Evolutionary conservation across 2,329 filamentous ascomycete genomes (phyloP).

Genomic region (Rugonectria rugulosa): DNA sequence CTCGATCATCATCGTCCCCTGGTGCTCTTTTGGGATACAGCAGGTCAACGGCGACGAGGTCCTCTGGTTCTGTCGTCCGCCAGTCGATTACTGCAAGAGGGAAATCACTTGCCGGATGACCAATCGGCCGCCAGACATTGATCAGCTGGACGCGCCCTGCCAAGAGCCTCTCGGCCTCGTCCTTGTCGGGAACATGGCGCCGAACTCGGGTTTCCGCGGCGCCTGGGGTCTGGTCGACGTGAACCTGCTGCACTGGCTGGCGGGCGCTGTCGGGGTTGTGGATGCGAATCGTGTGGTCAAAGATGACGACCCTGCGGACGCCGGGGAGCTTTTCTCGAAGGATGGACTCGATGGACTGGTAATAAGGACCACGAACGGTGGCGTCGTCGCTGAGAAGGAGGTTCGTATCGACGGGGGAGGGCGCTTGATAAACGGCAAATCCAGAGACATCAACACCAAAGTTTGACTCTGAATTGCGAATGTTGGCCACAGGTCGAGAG

Average conservation of each 20-base stretch:
- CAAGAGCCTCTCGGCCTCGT: slow-evolving; percentile 49
- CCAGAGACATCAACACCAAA: slow-evolving; percentile 37
- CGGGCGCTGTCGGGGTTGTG: slow-evolving; percentile 61
- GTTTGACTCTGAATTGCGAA: slow-evolving; percentile 23
- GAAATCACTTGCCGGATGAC: slow-evolving; percentile 32
- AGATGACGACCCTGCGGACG: slow-evolving; percentile 70
- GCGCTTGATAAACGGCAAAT: slow-evolving; percentile 35
- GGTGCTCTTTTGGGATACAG: slow-evolving; percentile 34
- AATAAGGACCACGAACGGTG: slow-evolving; percentile 64
- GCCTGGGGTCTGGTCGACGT: slow-evolving; percentile 73
- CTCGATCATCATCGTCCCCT: slow-evolving; percentile 31
- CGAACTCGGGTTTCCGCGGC: slow-evolving; percentile 69
- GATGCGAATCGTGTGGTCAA: slow-evolving; percentile 75
- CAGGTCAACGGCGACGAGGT: slow-evolving; percentile 34
- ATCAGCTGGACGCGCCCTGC: slow-evolving; percentile 59
- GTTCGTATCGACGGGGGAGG: slow-evolving; percentile 54
- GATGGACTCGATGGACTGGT: slow-evolving; percentile 66
- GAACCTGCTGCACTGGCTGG: slow-evolving; percentile 73
- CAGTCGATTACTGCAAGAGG: slow-evolving; percentile 37
- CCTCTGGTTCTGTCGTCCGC: slow-evolving; percentile 32
- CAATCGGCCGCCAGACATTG: slow-evolving; percentile 52
- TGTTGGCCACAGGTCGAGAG: slow-evolving; percentile 33
- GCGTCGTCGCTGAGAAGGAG: slow-evolving; percentile 60
- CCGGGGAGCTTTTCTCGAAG: slow-evolving; percentile 61
- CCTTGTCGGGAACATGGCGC: slow-evolving; percentile 59